These are phyloP conservation scores for Arthroderma sp. DNA, from an alignment of 2,329 filamentous ascomycete species.

Conservation along the genomic window DNA sequence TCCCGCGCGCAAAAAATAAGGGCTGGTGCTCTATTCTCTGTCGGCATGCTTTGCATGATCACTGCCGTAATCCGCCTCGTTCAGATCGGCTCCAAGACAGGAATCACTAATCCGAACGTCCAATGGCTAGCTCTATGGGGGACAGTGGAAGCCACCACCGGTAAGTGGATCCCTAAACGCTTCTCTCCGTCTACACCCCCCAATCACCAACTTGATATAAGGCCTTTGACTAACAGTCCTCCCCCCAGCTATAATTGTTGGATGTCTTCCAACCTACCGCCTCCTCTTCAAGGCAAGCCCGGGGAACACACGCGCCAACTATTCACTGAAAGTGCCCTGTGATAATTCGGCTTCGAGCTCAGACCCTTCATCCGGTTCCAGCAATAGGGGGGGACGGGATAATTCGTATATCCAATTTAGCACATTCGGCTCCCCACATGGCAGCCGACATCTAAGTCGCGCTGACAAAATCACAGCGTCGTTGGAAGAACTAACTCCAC, in stretches of 20 bases:
- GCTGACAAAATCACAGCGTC: background rate
- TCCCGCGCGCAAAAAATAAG: conserved; percentile 20
- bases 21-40: conserved; percentile 20
- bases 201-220: background rate
- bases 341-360: background rate
- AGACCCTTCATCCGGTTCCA: background rate
- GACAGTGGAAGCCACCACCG: conserved; percentile 8
- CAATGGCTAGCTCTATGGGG: conserved; percentile 9
- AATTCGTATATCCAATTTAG: background rate
- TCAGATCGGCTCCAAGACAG: conserved; percentile 8
- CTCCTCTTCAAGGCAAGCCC: conserved; percentile 6
- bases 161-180: background rate
- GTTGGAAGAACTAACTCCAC: conserved; percentile 2
- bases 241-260: conserved; percentile 8
- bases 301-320: background rate
- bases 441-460: background rate
- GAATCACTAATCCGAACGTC: conserved; percentile 8
- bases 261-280: conserved; percentile 8
- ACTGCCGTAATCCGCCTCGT: conserved; percentile 20
- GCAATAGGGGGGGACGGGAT: background rate
- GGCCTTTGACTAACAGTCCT: background rate
- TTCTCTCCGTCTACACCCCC: too few relatives aligned
- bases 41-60: conserved; percentile 19
- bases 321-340: background rate
- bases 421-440: background rate